Base-by-base conservation (phyloP, 2,329 filamentous ascomycete species). In the Drechslera avenae region DNA sequence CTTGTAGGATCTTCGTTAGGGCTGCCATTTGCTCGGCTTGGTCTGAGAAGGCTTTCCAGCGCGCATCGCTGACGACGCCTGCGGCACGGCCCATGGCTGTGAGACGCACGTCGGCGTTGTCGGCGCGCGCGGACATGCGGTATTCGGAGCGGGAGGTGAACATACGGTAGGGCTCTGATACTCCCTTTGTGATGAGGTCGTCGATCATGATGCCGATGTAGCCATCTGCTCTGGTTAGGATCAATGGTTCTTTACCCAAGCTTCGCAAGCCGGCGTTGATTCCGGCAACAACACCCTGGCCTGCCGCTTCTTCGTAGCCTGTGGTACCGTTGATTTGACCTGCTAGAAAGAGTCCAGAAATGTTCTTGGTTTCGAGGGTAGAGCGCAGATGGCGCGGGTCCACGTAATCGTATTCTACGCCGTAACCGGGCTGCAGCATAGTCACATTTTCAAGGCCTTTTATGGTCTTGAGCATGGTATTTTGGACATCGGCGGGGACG, bases 131-230 rank as follows among this genome's bases (percentile, higher is more conserved):
- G 35, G 88, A 90, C 83, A 99, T 92, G 56, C 94, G 89, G 75
- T 95, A 99, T 76, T 99, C 94, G 76, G 89, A 96, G 57, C 94
- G 86, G 5, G 90, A 89, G 2, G 94, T 99, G 78, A 99, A 99
- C 92, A 99, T 97, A 60, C 94, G 86, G 75, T 99, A 99, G 1
- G 94, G 94, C 70, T 99, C 94, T 2, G 89, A 92, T 23, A 99
- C 94, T 39, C 94, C 94, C 75, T 97, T 97, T 17, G 93, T 97
- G 68, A 96, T 87, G 31, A 99, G 84, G 71, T 99, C 94, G 74
- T 99, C 94, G 65, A 99, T 92, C 91, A 99, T 96, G 76, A 99
- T 89, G 60, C 94, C 94, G 67, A 99, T 97, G 73, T 97, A 99
- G 10, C 91, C 91, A 72, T 99, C 93, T 1, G 89, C 87, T 57